phyloP scores from a whole-genome alignment of 768 basidiomycete species.

The Asterophora lycoperdoides region DNA sequence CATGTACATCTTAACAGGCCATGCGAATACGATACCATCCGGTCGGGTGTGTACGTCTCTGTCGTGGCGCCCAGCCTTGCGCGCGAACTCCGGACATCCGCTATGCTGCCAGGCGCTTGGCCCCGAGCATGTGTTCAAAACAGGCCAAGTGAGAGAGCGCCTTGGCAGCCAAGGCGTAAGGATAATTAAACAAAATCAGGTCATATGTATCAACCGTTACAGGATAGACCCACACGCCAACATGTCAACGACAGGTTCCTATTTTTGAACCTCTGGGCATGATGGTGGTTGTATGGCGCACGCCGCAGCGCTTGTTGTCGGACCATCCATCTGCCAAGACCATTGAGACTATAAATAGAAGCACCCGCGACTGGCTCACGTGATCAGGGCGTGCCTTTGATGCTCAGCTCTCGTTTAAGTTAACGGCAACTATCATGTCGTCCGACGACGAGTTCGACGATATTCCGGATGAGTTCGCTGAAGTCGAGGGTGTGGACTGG shows the following conservation, averaged over 20 bases:
- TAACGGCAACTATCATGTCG: conserved; percentile 24
- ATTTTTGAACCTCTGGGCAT: conserved; percentile 13
- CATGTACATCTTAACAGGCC: conserved; percentile 3
- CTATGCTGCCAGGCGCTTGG: conserved; percentile 14
- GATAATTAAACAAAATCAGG: conserved; percentile 10
- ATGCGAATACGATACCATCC: conserved; percentile 7
- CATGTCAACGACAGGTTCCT: conserved; percentile 7
- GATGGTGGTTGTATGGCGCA: conserved; percentile 4
- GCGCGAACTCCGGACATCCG: conserved; percentile 5
- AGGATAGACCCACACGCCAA: conserved; percentile 11
- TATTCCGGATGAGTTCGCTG: conserved; percentile 50
- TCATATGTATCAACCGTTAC: conserved; percentile 10
- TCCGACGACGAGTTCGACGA: conserved; percentile 51
- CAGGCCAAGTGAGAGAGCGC: not conserved
- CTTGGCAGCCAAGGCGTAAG: conserved; percentile 19
- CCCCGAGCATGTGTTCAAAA: conserved; percentile 18
- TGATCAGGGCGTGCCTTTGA: conserved; percentile 3
- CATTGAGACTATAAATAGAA: conserved; percentile 2
- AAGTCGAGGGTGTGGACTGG: conserved; percentile 48
- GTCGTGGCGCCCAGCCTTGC: not conserved
- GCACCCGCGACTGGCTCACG: conserved; percentile 1
- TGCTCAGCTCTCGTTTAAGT: not conserved
- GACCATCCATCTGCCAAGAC: not conserved
- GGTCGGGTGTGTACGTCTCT: not conserved
- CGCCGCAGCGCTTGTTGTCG: not conserved